These are phyloP conservation scores for Fusarium brevicatenulatum DNA, from an alignment of 2,329 filamentous ascomycete species.

Conservation along the genomic window DNA sequence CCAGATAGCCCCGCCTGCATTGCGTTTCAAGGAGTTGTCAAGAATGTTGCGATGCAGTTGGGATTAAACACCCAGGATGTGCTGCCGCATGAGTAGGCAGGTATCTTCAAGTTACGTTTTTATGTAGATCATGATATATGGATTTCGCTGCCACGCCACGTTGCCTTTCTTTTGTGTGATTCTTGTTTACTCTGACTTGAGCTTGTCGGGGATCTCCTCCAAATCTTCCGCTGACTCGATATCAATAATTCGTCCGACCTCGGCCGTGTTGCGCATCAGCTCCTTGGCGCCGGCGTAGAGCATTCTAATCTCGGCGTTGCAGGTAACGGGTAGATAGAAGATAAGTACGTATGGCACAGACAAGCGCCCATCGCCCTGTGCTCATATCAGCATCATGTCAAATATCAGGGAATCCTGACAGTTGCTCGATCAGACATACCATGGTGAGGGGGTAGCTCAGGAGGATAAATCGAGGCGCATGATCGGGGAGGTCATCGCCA, in stretches of 20 bases:
- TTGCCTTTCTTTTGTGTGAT: background rate
- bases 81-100: slow-evolving; percentile 51
- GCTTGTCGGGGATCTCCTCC: slow-evolving; percentile 78
- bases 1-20: slow-evolving; percentile 91
- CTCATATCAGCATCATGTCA: slow-evolving; percentile 24
- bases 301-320: slow-evolving; percentile 89
- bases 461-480: slow-evolving; percentile 88
- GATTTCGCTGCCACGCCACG: background rate
- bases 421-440: slow-evolving; percentile 59
- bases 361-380: slow-evolving; percentile 80
- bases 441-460: slow-evolving; percentile 91
- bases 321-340: slow-evolving; percentile 93
- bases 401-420: background rate
- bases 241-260: slow-evolving; percentile 89
- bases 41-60: slow-evolving; percentile 72
- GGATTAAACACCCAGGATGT: slow-evolving; percentile 69
- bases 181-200: slow-evolving; percentile 45
- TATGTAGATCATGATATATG: slow-evolving; percentile 35
- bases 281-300: slow-evolving; percentile 96
- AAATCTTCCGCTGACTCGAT: slow-evolving; percentile 83
- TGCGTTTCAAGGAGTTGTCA: slow-evolving; percentile 84
- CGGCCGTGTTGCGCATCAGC: slow-evolving; percentile 90
- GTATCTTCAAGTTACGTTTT: slow-evolving; percentile 11
- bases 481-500: slow-evolving; percentile 89
- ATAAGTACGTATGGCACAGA: slow-evolving; percentile 94